phyloP scores from a whole-genome alignment of 768 basidiomycete species.

The Chlorophyllum brunneum region DNA sequence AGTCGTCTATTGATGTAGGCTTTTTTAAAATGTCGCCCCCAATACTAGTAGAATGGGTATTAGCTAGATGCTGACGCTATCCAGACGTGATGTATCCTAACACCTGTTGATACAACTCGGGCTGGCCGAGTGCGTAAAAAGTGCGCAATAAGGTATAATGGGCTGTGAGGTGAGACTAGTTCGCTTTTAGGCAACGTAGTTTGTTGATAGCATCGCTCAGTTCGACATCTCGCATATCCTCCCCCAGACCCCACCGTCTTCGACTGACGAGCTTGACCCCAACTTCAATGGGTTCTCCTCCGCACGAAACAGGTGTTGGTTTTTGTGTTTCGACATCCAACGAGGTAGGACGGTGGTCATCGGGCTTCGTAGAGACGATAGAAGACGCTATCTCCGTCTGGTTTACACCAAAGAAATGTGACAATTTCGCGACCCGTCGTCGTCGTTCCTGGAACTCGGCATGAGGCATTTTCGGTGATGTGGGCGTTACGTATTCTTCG shows the following conservation, averaged over 20 bases:
- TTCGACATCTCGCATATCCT: slow-evolving; percentile 30
- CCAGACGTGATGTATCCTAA: slow-evolving; percentile 10
- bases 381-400: slow-evolving; percentile 39
- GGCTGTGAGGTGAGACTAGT: slow-evolving; percentile 15
- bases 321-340: neutral
- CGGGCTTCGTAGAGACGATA: slow-evolving; percentile 7
- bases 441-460: slow-evolving; percentile 19
- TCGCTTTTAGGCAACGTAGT: slow-evolving; percentile 37
- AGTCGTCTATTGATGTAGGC: no score
- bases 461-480: neutral
- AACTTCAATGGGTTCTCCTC: slow-evolving; percentile 22
- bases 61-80: neutral
- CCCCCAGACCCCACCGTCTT: slow-evolving; percentile 37
- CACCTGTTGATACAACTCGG: slow-evolving; percentile 8
- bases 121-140: neutral
- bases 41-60: neutral
- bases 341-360: neutral
- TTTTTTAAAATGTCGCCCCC: no score
- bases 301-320: neutral
- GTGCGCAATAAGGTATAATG: neutral
- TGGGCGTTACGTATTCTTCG: neutral
- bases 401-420: slow-evolving; percentile 54
- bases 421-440: slow-evolving; percentile 50
- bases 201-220: slow-evolving; percentile 40
- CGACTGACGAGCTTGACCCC: slow-evolving; percentile 36